Percentiles rank a stretch among this genome's conserved stretches.
Evolutionary conservation across 371 early-diverging fungal genomes (phyloP).

Genomic region (Circinella umbellata): DNA sequence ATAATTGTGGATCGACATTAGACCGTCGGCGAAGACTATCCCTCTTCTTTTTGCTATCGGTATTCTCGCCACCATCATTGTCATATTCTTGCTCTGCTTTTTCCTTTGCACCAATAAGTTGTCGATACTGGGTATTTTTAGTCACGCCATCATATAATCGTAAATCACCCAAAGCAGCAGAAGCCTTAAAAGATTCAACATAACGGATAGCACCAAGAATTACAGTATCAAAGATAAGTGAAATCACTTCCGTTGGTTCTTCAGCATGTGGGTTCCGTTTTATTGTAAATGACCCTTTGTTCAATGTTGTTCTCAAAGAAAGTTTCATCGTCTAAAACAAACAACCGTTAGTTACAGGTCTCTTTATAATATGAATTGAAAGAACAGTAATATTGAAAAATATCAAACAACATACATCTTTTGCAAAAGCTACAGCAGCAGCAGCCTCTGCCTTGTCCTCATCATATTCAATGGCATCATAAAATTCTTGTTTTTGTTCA

Average conservation of each 20-base stretch:
- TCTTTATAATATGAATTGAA: background rate
- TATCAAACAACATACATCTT: conserved; percentile 62
- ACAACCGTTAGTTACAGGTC: background rate
- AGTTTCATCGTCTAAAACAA: conserved; percentile 62
- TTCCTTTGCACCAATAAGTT: conserved; percentile 83
- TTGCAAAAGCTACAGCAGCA: conserved; percentile 74
- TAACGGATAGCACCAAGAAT: conserved; percentile 59
- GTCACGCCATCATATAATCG: conserved; percentile 83
- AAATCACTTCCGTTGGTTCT: conserved; percentile 60
- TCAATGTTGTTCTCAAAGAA: conserved; percentile 72
- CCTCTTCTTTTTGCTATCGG: background rate
- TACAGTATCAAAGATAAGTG: conserved; percentile 73
- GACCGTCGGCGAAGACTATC: conserved; percentile 19
- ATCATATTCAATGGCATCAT: conserved; percentile 95
- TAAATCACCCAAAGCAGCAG: conserved; percentile 79
- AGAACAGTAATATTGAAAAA: background rate
- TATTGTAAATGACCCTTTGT: conserved; percentile 86
- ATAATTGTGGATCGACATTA: conserved; percentile 25
- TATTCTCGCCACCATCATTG: background rate
- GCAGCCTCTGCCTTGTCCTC: conserved; percentile 72
- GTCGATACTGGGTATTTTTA: conserved; percentile 76
- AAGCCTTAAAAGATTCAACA: conserved; percentile 71
- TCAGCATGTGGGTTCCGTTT: conserved; percentile 68
- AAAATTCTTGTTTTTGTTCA: conserved; percentile 84
- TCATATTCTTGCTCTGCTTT: conserved; percentile 35